These are phyloP conservation scores for Quambalaria eucalypti DNA, from an alignment of 1,284 basidiomycete genomes.

Conservation along the genomic window DNA sequence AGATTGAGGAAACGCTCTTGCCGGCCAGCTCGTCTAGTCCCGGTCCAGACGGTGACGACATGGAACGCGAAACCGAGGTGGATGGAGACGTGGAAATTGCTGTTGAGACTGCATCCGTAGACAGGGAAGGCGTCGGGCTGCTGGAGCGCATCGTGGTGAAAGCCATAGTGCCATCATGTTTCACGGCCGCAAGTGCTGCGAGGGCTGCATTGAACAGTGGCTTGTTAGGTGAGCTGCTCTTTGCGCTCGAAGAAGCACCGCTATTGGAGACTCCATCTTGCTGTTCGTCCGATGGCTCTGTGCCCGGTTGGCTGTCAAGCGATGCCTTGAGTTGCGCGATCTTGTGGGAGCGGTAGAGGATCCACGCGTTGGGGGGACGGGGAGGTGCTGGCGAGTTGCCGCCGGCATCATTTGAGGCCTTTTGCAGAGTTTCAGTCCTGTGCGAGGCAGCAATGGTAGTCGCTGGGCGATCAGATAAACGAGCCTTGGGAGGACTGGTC, in stretches of 20 bases:
- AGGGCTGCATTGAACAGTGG: neutral
- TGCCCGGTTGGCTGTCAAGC: neutral
- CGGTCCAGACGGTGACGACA: neutral
- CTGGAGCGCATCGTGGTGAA: neutral
- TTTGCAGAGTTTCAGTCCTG: no score
- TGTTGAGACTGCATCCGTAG: neutral
- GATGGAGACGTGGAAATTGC: neutral
- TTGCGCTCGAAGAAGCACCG: neutral
- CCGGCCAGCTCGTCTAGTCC: neutral
- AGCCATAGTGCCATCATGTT: neutral
- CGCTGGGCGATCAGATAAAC: no score
- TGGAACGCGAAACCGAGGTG: neutral
- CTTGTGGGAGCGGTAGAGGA: slow-evolving; percentile 71
- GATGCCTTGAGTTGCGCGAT: slow-evolving; percentile 40
- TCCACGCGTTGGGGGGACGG: slow-evolving; percentile 81
- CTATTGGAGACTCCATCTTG: neutral
- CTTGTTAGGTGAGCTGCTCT: neutral
- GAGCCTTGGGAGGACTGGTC: no score
- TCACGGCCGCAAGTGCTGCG: neutral
- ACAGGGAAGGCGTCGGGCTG: neutral
- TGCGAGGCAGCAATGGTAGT: no score
- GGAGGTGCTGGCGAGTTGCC: slow-evolving; percentile 42
- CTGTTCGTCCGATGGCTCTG: neutral
- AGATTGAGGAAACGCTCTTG: neutral
- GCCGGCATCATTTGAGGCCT: neutral